Evolutionary conservation across 2,329 filamentous ascomycete genomes (phyloP), one percentile per base, ranked within the genome.

Genomic region (Salinomyces thailandicus): DNA sequence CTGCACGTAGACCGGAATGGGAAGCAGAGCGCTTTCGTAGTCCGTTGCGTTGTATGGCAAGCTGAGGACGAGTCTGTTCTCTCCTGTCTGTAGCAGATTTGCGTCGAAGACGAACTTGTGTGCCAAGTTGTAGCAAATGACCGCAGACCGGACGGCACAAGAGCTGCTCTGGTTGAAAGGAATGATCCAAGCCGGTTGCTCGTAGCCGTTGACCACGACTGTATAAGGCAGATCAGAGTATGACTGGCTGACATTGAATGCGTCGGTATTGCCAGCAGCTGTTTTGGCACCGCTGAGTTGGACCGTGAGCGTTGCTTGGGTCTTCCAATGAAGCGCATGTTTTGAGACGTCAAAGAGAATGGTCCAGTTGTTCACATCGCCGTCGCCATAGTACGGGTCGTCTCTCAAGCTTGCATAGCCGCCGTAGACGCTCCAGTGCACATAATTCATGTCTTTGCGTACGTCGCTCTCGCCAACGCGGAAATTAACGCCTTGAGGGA

Each of bases 371-470:
- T 74, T 75, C 17, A 75, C 59, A 30, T 62, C 57, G 15, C 64
- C 59, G 30, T 62, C 56, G 14, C 64, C 59, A 28, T 60, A 57
- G 33, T 68, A 66, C 4, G 63, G 54, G 30, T 64, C 57, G 1
- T 62, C 54, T 1, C 71, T 62, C 3, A 62, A 36, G 52, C 75
- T 70, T 1, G 62, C 71, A 18, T 69, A 60, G 5, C 71, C 70
- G 1, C 75, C 74, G 46, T 76, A 79, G 6, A 75, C 73, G 38
- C 68, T 72, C 77, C 75, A 80, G 51, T 80, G 77, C 3, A 79
- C 69, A 37, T 78, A 78, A 54, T 80, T 80, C 41, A 77, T 62
- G 46, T 76, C 72, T 8, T 58, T 52, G 0, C 56, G 57, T 13
- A 61, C 61, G 17, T 72, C 55, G 41, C 66, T 69, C 49, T 67